Base-by-base conservation (phyloP, 768 basidiomycete species). In the Lactifluus echinatus region DNA sequence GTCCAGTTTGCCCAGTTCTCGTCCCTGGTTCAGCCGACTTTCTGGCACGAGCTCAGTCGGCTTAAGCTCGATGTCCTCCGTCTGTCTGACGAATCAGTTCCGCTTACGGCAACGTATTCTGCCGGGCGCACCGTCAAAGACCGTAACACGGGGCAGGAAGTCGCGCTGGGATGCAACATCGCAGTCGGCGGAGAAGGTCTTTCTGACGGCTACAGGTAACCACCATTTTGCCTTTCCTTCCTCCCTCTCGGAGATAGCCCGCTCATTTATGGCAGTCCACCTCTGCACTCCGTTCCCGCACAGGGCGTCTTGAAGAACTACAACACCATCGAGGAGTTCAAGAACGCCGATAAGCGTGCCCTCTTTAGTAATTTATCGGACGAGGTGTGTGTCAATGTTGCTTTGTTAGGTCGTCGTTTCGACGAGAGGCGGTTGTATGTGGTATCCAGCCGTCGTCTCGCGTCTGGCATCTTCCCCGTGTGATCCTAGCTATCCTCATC, bases 251-350 rank as follows among this genome's bases (percentile, higher is more conserved):
- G 40, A 42, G 40, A 36, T 42, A 33, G 52, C 14, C 4, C 14
- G 14, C 28, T 48, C 55, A 51, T 51, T n/a, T 33, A 24, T 23
- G 31, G 31, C 31, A 84, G 83, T 50, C 56, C 70, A 12, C 69
- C 80, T 2, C 65, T 77, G 7, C 74, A 81, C 59, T 74, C 83
- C 12, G 74, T 83, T 43, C 53, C 71, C 1, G 78, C 83, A 0
- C 68, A 65, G 4, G 96, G 95, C 37, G 74, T 76, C 10, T 76
- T 96, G 66, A 93, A 90, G 78, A 98, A 97, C 70, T 97, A 82
- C 74, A 99, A 98, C 68, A 97, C 95, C 8, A 88, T 98, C 64
- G 93, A 98, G 64, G 93, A 96, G 11, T 98, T 97, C 75, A 92
- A 86, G 65, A 81, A 82, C 7, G 85, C 88, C 0, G 85, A 92